These are phyloP conservation scores for Verticillium isaacii DNA, from an alignment of 2,329 filamentous ascomycete genomes.

Conservation along the genomic window DNA sequence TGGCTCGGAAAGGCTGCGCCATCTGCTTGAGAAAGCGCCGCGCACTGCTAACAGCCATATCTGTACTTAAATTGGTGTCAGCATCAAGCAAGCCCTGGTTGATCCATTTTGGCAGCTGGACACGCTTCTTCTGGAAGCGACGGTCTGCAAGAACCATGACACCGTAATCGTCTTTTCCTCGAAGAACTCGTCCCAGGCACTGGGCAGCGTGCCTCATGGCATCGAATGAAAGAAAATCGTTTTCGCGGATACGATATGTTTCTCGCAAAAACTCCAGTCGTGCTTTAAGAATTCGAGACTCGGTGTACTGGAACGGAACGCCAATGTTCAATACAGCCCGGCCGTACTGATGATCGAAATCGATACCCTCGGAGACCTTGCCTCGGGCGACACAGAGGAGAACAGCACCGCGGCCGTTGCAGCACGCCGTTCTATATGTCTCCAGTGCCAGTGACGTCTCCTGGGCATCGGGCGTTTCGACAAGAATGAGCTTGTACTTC, in stretches of 20 bases:
- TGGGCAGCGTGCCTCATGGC: constrained; percentile 99
- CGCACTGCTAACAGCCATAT: constrained; percentile 87
- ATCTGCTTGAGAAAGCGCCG: constrained; percentile 87
- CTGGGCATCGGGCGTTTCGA: constrained; percentile 95
- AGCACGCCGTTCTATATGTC: constrained; percentile 95
- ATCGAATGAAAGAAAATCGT: constrained; percentile 97
- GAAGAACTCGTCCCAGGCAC: constrained; percentile 87
- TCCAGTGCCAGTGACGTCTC: constrained; percentile 94
- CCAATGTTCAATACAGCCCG: constrained; percentile 94
- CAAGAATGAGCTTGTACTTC: constrained; percentile 98
- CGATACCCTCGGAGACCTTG: constrained; percentile 96
- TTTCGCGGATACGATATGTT: constrained; percentile 93
- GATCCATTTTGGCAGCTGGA: constrained; percentile 95
- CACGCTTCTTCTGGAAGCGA: constrained; percentile 86
- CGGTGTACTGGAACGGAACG: constrained; percentile 97
- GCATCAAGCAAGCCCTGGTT: constrained; percentile 79
- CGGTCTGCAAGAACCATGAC: constrained; percentile 98
- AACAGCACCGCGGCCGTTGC: constrained; percentile 91
- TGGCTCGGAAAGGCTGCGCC: constrained; percentile 81
- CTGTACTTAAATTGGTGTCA: constrained; percentile 86
- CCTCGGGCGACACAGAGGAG: constrained; percentile 92
- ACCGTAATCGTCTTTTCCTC: constrained; percentile 98
- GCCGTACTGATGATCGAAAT: constrained; percentile 98
- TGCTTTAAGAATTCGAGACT: constrained; percentile 93
- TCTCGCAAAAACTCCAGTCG: constrained; percentile 94